Evolutionary conservation across 176 grass and related monocot species (phyloP).

Genomic region (Aegilops tauschii): DNA sequence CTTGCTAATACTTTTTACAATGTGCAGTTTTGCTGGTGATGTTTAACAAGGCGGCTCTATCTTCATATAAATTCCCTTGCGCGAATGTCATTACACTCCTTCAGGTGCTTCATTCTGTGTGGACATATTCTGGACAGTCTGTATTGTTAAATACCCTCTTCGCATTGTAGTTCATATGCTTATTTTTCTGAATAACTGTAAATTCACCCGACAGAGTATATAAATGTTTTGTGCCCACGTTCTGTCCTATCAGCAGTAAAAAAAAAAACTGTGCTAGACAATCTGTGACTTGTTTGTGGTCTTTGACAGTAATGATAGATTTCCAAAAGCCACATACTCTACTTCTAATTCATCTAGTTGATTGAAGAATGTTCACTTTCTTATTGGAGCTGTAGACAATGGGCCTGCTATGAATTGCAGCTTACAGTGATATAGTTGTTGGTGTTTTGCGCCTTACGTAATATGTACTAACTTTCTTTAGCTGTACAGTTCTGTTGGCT

Average conservation of each 20-base stretch:
- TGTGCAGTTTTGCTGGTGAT: constrained; percentile 91
- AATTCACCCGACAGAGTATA: neutral
- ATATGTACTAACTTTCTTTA: neutral
- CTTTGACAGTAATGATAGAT: neutral
- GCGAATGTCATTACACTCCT: constrained; percentile 96
- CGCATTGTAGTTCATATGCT: neutral
- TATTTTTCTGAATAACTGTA: neutral
- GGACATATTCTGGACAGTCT: neutral
- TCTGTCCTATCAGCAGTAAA: neutral
- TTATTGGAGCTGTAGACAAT: neutral
- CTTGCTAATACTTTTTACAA: constrained; percentile 26
- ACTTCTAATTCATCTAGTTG: neutral
- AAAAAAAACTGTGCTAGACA: neutral
- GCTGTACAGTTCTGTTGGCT: neutral
- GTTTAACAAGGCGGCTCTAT: constrained; percentile 98
- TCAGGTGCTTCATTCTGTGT: constrained; percentile 68
- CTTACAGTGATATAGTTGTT: neutral
- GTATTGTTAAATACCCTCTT: neutral
- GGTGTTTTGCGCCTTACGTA: neutral
- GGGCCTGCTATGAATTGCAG: neutral
- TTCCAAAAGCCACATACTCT: neutral
- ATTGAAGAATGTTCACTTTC: neutral
- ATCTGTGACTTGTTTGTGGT: neutral
- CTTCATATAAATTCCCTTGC: constrained; percentile 90
- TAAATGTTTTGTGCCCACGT: neutral